Conservation (phyloP, 169 alveolate genomes). For the Eimeria zaria region DNA sequence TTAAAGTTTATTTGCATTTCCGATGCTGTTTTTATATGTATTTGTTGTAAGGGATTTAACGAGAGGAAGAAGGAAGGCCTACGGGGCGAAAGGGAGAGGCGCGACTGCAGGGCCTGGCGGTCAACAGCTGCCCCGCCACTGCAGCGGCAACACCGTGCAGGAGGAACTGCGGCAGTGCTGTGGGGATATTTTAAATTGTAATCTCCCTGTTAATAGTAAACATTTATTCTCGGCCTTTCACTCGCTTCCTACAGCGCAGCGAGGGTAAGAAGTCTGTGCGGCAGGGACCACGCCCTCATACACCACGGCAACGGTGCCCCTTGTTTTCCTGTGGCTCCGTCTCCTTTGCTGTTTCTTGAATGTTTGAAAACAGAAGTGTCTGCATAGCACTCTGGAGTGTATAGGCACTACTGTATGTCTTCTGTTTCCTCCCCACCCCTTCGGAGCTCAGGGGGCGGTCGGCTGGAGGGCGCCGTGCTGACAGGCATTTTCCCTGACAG, state of each 20-base stretch:
- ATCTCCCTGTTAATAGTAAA: not conserved
- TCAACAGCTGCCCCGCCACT: constrained; percentile 67
- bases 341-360: constrained; percentile 13
- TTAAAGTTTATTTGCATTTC: not conserved
- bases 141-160: constrained; percentile 66
- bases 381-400: constrained; percentile 20
- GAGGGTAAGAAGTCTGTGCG: constrained; percentile 49
- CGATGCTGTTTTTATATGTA: not conserved
- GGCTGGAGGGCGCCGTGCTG: constrained; percentile 14
- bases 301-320: constrained; percentile 13
- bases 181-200: constrained; percentile 34
- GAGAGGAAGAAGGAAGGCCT: constrained; percentile 3
- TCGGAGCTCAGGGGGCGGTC: constrained; percentile 15
- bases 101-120: constrained; percentile 66
- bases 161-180: constrained; percentile 18
- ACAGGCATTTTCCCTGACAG: not conserved
- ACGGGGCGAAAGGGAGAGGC: constrained; percentile 41
- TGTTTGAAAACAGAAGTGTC: not conserved
- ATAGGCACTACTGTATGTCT: constrained; percentile 3
- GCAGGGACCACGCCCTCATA: constrained; percentile 15
- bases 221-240: constrained; percentile 64
- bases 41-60: not conserved
- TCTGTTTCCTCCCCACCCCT: not conserved
- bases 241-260: constrained; percentile 72
- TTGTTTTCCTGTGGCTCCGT: constrained; percentile 22